Conservation (phyloP, 2,329 filamentous ascomycete species). For the Hymenoscyphus fraxineus region DNA sequence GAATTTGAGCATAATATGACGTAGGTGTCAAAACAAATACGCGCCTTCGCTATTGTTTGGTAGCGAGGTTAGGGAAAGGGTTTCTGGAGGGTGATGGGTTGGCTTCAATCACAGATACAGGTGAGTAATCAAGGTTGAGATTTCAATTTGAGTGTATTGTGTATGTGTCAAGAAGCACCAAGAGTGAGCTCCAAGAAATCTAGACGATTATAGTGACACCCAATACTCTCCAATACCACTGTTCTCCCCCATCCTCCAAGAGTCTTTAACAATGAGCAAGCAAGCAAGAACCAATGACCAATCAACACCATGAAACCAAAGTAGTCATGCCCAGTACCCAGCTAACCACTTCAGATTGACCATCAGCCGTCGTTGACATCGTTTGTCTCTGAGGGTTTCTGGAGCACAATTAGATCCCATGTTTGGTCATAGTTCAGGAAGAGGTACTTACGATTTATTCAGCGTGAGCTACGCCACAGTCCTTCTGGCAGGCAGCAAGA, state of each 20-base stretch:
- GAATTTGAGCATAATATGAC: not conserved
- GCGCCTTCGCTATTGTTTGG: not conserved
- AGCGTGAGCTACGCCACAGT: not conserved
- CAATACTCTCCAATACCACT: not conserved
- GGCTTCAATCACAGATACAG: not conserved
- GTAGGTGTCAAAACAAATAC: not conserved
- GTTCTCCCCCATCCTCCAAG: not conserved
- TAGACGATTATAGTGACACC: not conserved
- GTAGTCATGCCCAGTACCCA: not conserved
- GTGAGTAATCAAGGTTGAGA: not conserved
- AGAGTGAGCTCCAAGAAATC: not conserved
- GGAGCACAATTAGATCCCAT: not conserved
- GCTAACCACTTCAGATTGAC: not conserved
- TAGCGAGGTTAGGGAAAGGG: not conserved
- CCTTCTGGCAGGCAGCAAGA: not conserved
- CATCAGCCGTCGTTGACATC: not conserved
- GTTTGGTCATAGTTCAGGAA: not conserved
- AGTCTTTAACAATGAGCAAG: not conserved
- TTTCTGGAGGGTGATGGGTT: not conserved
- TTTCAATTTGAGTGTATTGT: not conserved
- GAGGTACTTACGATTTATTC: not conserved
- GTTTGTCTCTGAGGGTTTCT: not conserved
- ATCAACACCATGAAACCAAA: not conserved
- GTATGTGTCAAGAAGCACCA: not conserved
- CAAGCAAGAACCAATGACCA: not conserved